Evolutionary conservation across 2,329 filamentous ascomycete genomes (phyloP).

Genomic region (Microcyclospora pomicola): DNA sequence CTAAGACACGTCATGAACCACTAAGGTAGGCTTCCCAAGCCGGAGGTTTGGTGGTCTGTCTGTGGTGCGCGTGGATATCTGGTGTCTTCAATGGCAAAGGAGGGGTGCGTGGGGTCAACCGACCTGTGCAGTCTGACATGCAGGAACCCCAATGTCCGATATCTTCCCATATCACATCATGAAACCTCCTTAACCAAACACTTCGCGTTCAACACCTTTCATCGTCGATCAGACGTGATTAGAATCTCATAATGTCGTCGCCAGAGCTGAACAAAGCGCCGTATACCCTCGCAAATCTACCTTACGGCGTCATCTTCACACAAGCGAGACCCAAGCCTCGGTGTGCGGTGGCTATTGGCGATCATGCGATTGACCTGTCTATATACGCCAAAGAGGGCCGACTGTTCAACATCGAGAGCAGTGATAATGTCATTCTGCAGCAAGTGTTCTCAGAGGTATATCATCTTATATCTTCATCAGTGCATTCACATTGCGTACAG

Average conservation of each 20-base stretch:
- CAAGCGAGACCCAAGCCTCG: conserved; percentile 11
- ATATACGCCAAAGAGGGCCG: conserved; percentile 13
- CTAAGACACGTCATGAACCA: no score
- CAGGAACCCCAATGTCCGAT: no score
- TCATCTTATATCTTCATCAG: neutral
- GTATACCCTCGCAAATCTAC: conserved; percentile 17
- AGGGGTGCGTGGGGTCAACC: no score
- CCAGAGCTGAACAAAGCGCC: conserved; percentile 13
- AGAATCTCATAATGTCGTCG: conserved; percentile 5
- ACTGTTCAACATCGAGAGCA: conserved; percentile 7
- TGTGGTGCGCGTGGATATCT: no score
- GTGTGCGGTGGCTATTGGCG: conserved; percentile 19
- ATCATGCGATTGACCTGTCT: conserved; percentile 16
- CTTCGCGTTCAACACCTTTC: no score
- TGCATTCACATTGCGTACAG: no score
- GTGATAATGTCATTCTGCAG: conserved; percentile 7
- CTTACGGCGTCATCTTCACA: conserved; percentile 19
- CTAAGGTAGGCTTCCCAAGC: no score
- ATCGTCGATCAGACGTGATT: neutral
- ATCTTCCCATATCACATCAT: no score
- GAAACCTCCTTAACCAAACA: no score
- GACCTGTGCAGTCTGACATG: no score
- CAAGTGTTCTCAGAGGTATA: conserved; percentile 12
- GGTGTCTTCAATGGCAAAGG: no score
- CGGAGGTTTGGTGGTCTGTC: no score